Conservation (phyloP, 345 rosid species). For the Dipteronia sinensis region DNA sequence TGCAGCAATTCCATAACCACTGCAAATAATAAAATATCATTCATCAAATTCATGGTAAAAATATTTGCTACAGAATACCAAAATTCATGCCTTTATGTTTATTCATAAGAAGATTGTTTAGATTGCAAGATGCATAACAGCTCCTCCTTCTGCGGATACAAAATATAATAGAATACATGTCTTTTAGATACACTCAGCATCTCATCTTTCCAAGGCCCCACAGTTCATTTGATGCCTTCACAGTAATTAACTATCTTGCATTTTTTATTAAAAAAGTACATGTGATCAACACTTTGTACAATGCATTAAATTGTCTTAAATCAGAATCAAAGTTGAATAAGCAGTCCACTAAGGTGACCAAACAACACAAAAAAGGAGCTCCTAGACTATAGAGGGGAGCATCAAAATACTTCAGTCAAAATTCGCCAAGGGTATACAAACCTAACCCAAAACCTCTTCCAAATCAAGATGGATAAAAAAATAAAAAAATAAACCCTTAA, state of each 20-base stretch:
- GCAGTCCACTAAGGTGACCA: neutral
- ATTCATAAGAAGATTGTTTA: neutral
- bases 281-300: too few relatives aligned
- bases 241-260: neutral
- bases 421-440: neutral
- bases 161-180: neutral
- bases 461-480: neutral
- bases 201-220: neutral
- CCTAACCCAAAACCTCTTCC: neutral
- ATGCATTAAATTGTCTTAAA: neutral
- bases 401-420: neutral
- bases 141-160: neutral
- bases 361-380: neutral
- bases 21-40: constrained; percentile 28
- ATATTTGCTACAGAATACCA: neutral
- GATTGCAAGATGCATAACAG: neutral
- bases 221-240: neutral
- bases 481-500: neutral
- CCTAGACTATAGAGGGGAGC: neutral
- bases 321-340: neutral
- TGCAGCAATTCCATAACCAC: constrained; percentile 95
- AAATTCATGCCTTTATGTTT: neutral
- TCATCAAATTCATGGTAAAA: neutral
- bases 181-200: neutral
- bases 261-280: neutral